Percentiles rank a stretch among this genome's conserved stretches.
Conservation (phyloP, 1,139 yeast species). For the Candida buenavistaensis region DNA sequence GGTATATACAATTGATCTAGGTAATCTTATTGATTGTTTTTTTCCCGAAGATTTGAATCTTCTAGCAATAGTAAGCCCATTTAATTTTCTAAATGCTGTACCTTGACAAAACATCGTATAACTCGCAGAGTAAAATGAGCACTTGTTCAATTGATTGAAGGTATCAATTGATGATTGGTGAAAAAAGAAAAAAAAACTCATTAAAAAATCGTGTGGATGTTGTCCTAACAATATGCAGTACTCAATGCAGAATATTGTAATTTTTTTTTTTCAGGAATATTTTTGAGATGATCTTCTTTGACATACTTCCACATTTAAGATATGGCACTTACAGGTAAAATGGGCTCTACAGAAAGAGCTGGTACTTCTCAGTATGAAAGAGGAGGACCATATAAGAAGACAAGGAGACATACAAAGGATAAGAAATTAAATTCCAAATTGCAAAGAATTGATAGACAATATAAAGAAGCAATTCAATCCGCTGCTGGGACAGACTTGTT, state of each 20-base stretch:
- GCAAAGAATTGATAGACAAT: slow-evolving; percentile 67
- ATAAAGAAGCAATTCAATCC: slow-evolving; percentile 72
- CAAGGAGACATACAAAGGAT: slow-evolving; percentile 42
- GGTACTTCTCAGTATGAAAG: slow-evolving; percentile 19
- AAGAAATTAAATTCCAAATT: slow-evolving; percentile 64
- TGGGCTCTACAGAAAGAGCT: slow-evolving; percentile 22
- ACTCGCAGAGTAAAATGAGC: background rate
- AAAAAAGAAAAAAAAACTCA: background rate
- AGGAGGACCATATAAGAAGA: slow-evolving; percentile 10
- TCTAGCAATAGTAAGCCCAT: slow-evolving; percentile 1
- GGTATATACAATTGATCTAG: slow-evolving; percentile 25
- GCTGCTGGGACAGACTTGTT: slow-evolving; percentile 88
- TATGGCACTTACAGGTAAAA: slow-evolving; percentile 19
- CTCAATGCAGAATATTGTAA: too few species aligned
- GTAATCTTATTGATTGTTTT: slow-evolving; percentile 18
- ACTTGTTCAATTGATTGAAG: background rate
- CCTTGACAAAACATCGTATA: background rate
- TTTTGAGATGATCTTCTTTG: background rate
- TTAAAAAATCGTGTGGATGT: too few species aligned
- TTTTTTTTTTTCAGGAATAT: background rate
- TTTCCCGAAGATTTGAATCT: background rate
- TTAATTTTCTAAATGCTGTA: background rate
- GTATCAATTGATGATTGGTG: background rate
- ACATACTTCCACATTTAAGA: too few species aligned
- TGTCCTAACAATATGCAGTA: too few species aligned